Evolutionary conservation across 2,329 filamentous ascomycete species (phyloP).

Genomic region (Xylaria arbuscula): DNA sequence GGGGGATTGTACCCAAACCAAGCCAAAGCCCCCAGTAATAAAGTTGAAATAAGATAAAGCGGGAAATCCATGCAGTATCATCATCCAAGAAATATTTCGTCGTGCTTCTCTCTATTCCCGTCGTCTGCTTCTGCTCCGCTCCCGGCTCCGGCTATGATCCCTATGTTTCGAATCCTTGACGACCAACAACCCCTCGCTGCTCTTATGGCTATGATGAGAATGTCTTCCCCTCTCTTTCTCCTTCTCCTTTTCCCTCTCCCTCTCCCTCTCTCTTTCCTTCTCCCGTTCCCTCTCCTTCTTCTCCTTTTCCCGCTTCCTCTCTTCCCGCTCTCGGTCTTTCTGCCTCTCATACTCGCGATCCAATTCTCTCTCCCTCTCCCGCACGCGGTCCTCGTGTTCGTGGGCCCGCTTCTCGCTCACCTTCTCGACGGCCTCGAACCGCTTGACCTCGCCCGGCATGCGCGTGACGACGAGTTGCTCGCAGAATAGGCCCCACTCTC

Average conservation of each 20-base stretch:
- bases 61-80: neutral
- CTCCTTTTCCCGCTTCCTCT: constrained; percentile 34
- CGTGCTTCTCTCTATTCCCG: constrained; percentile 28
- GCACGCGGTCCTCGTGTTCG: constrained; percentile 31
- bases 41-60: neutral
- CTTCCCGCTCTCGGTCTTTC: constrained; percentile 36
- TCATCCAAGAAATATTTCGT: neutral
- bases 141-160: constrained; percentile 43
- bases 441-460: constrained; percentile 69
- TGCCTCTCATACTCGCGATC: constrained; percentile 39
- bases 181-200: constrained; percentile 41
- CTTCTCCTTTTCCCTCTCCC: constrained; percentile 32
- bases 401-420: constrained; percentile 35
- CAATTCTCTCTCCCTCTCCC: constrained; percentile 41
- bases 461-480: constrained; percentile 73
- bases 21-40: neutral
- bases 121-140: constrained; percentile 43
- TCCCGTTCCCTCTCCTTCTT: constrained; percentile 33
- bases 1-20: neutral
- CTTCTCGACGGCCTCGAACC: constrained; percentile 54
- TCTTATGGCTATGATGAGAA: constrained; percentile 34
- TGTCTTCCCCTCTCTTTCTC: constrained; percentile 36
- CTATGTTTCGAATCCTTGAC: constrained; percentile 46
- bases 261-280: constrained; percentile 35
- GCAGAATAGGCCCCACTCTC: constrained; percentile 83